phyloP scores from a whole-genome alignment of 352 stramenopile species.

The Albugo laibachii region DNA sequence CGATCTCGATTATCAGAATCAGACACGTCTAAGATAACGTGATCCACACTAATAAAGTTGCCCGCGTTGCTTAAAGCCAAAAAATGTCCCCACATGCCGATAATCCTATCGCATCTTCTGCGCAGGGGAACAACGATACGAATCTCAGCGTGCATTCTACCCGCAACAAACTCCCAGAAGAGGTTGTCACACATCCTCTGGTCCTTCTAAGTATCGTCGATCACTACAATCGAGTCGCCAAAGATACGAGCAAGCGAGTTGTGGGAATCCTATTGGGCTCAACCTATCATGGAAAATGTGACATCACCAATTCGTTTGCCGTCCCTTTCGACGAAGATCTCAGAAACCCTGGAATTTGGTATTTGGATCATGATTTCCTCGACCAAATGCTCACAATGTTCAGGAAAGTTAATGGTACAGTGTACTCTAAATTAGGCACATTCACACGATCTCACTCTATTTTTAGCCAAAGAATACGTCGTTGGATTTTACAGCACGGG shows the following conservation, averaged over 20 bases:
- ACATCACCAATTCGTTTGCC: conserved; percentile 87
- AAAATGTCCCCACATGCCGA: too few species aligned
- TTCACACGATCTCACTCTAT: not conserved
- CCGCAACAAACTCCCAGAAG: conserved; percentile 37
- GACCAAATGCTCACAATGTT: conserved; percentile 96
- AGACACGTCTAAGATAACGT: too few species aligned
- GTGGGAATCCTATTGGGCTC: conserved; percentile 95
- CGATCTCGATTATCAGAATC: too few species aligned
- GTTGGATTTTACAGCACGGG: conserved; percentile 98
- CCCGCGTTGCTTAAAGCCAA: too few species aligned
- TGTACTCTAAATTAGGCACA: conserved; percentile 1
- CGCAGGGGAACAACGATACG: too few species aligned
- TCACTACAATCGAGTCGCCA: conserved; percentile 98
- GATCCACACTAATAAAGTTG: too few species aligned
- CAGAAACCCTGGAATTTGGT: conserved; percentile 95
- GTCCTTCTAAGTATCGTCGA: conserved; percentile 97
- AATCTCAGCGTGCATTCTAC: too few species aligned
- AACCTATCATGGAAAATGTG: conserved; percentile 86
- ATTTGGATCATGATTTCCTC: conserved; percentile 98
- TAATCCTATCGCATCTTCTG: too few species aligned
- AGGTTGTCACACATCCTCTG: conserved; percentile 96
- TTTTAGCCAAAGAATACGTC: conserved; percentile 89
- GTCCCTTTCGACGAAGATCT: conserved; percentile 98
- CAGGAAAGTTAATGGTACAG: conserved; percentile 83
- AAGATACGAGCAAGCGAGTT: conserved; percentile 96